A percentile compares a stretch with the other conserved stretches of the same genome.
Conservation (phyloP, 257 asterid species). For the Salvia rosmarinus region DNA sequence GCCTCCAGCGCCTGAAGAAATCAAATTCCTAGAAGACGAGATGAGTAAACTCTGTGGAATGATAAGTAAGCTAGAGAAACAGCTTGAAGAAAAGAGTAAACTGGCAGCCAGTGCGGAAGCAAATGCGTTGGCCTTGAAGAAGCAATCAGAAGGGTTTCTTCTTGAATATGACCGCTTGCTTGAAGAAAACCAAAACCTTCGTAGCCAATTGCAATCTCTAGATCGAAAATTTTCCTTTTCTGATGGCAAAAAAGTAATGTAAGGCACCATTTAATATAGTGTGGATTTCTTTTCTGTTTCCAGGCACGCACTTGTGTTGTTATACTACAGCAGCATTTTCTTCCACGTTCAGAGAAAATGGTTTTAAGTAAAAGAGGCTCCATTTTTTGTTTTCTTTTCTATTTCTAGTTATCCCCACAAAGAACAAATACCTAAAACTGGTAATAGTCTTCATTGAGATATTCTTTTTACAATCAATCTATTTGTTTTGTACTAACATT, state of each 20-base stretch:
- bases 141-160: conserved; percentile 90
- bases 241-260: conserved; percentile 71
- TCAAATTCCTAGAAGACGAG: conserved; percentile 66
- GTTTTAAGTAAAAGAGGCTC: conserved; percentile 16
- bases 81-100: conserved; percentile 61
- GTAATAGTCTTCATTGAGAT: background rate
- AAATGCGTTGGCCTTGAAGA: conserved; percentile 69
- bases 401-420: background rate
- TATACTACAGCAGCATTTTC: conserved; percentile 15
- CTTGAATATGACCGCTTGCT: conserved; percentile 84
- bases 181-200: conserved; percentile 80
- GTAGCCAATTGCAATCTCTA: conserved; percentile 71
- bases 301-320: conserved; percentile 28
- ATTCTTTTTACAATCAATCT: background rate
- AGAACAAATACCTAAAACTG: background rate
- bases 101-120: conserved; percentile 68
- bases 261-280: conserved; percentile 26
- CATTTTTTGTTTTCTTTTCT: background rate
- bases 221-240: conserved; percentile 68
- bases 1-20: conserved; percentile 44
- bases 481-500: background rate
- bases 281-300: conserved; percentile 21
- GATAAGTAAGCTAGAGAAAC: conserved; percentile 57
- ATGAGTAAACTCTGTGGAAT: conserved; percentile 44
- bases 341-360: conserved; percentile 32